phyloP scores from a whole-genome alignment of 768 basidiomycete species.

The Omphalotus guepiniiformis region DNA sequence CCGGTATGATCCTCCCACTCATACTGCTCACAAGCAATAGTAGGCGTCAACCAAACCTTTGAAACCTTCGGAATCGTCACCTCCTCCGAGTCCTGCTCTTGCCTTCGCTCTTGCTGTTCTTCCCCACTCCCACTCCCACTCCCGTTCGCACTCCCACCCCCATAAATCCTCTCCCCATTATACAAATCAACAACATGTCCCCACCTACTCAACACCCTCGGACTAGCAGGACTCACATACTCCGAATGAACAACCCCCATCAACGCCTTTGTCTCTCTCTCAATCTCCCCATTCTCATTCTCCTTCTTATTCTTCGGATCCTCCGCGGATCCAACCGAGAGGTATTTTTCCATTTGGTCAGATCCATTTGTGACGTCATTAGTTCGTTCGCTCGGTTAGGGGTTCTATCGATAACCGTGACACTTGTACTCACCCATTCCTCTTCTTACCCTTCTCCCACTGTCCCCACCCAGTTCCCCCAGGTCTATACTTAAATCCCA shows the following conservation, averaged over 20 bases:
- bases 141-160: no score
- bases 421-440: not conserved
- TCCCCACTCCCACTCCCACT: no score
- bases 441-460: not conserved
- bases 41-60: constrained; percentile 8
- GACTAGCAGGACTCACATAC: constrained; percentile 38
- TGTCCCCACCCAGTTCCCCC: constrained; percentile 7
- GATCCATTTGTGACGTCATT: not conserved
- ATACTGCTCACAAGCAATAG: not conserved
- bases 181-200: constrained; percentile 32
- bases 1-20: not conserved
- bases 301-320: not conserved
- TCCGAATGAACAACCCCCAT: constrained; percentile 36
- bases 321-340: not conserved
- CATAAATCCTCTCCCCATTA: constrained; percentile 19
- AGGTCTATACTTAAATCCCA: constrained; percentile 32
- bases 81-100: not conserved
- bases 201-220: constrained; percentile 34
- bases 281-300: constrained; percentile 11
- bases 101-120: not conserved
- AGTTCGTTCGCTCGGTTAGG: not conserved
- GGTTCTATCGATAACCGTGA: not conserved
- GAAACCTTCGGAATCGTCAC: no score
- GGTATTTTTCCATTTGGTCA: constrained; percentile 3
- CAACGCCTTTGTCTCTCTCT: constrained; percentile 27